Evolutionary conservation across 2,329 filamentous ascomycete genomes (phyloP), one percentile per base, ranked within the genome.

Genomic region (Diplodia intermedia): DNA sequence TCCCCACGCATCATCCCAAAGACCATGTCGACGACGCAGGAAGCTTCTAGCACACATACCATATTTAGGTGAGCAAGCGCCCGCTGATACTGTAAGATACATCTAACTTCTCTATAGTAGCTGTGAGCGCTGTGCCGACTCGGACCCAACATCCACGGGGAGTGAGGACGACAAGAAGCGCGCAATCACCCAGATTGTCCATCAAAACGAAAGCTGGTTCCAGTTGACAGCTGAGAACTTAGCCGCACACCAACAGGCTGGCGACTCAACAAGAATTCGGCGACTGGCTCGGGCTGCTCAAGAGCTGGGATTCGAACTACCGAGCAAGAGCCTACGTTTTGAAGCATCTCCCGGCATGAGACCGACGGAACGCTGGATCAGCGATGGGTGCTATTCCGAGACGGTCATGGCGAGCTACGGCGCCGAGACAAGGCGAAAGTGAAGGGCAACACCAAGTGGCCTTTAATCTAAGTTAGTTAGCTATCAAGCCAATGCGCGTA

Each of bases 221-320:
- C 29, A 20, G 4, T 20, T 53, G 12, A 52, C 60, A 6, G 43
- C 60, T 26, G 47, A 31, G 18, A 63, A 63, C n/a, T 33, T 40
- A 8, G 29, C 18, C n/a, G 43, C n/a, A 11, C 36, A 12, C 15
- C 23, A 23, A 23, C 29, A 18, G 12, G 31, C 2, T 11, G 31
- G 18, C 26, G 47, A 52, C n/a, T 5, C 47, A 8, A 5, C 31
- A 18, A 52, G 47, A 2, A 1, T 12, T 1, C 47, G 36, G 8
- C 40, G 60, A 18, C 23, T 63, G n/a, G 47, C n/a, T 8, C 43
- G 38, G 15, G 60, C 60, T 26, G 60, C 60, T 26, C 47, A n/a
- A 5, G 60, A 63, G n/a, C 20, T 63, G 18, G 60, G 29, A 18
- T 52, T 63, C 7, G 5, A 33, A 8, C 8, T 63, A 11, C 60